Conservation (phyloP, 148 eudicot species). For the Simmondsia chinensis region DNA sequence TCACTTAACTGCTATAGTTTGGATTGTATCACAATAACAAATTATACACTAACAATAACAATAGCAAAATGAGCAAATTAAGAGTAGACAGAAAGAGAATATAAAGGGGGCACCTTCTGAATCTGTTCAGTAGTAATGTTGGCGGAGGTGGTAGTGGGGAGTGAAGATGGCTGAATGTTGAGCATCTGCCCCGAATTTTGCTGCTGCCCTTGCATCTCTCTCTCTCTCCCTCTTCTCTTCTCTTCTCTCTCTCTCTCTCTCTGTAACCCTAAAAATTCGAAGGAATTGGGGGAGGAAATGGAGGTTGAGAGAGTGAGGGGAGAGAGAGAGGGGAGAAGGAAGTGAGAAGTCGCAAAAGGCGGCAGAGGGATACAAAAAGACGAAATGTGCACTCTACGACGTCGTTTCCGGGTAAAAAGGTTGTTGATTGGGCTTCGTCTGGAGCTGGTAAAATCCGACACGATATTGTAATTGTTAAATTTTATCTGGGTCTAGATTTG, state of each 20-base stretch:
- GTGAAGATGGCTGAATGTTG: slow-evolving; percentile 2
- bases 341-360: neutral
- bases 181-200: neutral
- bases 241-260: neutral
- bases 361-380: neutral
- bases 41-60: no score
- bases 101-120: slow-evolving; percentile 5
- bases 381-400: neutral
- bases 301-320: neutral
- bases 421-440: no score
- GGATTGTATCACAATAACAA: no score
- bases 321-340: neutral
- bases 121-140: slow-evolving; percentile 12
- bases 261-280: neutral
- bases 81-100: no score
- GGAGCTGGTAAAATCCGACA: no score
- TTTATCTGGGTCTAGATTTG: no score
- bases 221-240: neutral
- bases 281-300: neutral
- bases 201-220: neutral
- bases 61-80: no score
- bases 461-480: no score
- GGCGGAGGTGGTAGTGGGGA: no score
- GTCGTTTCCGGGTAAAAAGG: no score
- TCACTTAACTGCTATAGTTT: no score